Evolutionary conservation across 805 yeast genomes (phyloP).

Genomic region (Yamadazyma sp.): DNA sequence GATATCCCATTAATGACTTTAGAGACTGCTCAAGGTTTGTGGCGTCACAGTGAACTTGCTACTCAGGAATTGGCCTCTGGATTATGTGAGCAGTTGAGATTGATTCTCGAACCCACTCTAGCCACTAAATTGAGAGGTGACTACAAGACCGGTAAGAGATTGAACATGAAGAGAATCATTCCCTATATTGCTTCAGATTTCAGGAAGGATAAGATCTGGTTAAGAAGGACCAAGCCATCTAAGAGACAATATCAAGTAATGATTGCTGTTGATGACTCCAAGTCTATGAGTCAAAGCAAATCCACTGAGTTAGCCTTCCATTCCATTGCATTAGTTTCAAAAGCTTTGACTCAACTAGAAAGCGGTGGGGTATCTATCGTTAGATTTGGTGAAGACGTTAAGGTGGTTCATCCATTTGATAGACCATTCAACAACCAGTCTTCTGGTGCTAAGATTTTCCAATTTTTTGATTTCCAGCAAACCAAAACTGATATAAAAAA

Average conservation of each 20-base stretch:
- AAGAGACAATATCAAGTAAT: constrained; percentile 96
- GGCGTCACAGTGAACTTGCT: constrained; percentile 82
- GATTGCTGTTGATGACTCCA: constrained; percentile 97
- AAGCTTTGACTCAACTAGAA: constrained; percentile 90
- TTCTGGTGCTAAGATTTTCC: constrained; percentile 80
- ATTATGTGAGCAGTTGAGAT: constrained; percentile 86
- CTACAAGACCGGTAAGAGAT: constrained; percentile 93
- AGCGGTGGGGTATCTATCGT: constrained; percentile 91
- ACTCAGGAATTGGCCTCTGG: constrained; percentile 86
- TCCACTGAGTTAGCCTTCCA: constrained; percentile 92
- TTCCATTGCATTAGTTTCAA: constrained; percentile 88
- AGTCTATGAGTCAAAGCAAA: constrained; percentile 93
- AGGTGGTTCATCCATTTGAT: constrained; percentile 87
- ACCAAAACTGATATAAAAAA: constrained; percentile 79
- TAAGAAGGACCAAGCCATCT: constrained; percentile 94
- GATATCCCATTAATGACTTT: constrained; percentile 47
- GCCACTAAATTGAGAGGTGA: constrained; percentile 97
- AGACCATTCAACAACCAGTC: constrained; percentile 74
- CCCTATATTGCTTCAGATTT: constrained; percentile 97
- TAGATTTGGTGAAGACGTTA: constrained; percentile 81
- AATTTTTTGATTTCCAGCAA: constrained; percentile 88
- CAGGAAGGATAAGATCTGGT: constrained; percentile 97
- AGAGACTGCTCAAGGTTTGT: constrained; percentile 71
- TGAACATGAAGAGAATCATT: constrained; percentile 95
- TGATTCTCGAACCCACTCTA: constrained; percentile 91